Base-by-base conservation (phyloP, 2,329 filamentous ascomycete species). In the Xylaria sp. region DNA sequence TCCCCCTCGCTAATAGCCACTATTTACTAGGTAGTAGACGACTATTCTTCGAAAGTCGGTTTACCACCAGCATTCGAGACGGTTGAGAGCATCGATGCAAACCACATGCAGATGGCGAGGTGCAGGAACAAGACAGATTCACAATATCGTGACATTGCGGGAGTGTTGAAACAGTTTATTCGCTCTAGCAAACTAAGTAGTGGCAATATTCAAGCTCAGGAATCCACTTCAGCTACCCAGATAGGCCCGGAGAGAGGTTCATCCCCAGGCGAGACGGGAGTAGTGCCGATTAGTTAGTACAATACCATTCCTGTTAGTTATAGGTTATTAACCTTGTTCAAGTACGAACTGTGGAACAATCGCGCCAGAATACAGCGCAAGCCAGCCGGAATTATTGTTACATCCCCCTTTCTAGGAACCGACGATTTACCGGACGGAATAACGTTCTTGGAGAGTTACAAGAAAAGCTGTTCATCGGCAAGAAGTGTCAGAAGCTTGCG, bases 41-140 rank as follows among this genome's bases (percentile, higher is more conserved):
- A 81, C 70, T 79, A 78, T 65, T 82, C 80, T 36, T 83, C 80
- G 18, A 81, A 80, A 72, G 71, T 81, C 28, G 80, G 76, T 43
- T 73, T 81, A 13, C 74, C 77, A 25, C 66, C 53, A 62, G 43
- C 48, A 15, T 58, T 78, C 25, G 80, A 82, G 69, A 80, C 74
- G 1, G 76, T 80, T 7, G 79, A 81, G 62, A 80, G 73, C 60
- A 79, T 82, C 34, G 77, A 82, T 67, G 77, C 79, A 13, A 77
- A 82, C 57, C 80, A 83, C 65, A 80, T 76, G 68, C 73, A 81
- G 58, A 82, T 82, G 75, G 76, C 72, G 13, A 77, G 75, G 70
- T 80, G 74, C 63, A 71, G 34, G 18, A 70, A 71, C 46, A 74
- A 68, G 65, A 66, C 69, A 25, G 78, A 81, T 60, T 63, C 74